phyloP scores from a whole-genome alignment of 106 monocot genomes.

The Xerophyta viscosa region DNA sequence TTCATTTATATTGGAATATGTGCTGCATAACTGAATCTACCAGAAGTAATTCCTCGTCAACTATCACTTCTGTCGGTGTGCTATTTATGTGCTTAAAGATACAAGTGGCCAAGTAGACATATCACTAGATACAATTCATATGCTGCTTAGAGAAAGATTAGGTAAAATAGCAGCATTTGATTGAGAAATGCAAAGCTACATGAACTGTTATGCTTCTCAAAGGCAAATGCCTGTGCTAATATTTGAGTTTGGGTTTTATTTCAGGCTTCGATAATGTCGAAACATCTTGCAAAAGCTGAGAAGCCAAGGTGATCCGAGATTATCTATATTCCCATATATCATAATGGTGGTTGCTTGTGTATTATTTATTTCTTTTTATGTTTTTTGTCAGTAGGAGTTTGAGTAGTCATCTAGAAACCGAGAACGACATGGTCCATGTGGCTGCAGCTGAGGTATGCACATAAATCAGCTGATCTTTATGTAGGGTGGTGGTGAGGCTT shows the following conservation, averaged over 20 bases:
- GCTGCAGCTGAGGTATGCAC: constrained; percentile 23
- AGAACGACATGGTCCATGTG: constrained; percentile 19
- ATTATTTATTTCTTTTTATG: constrained; percentile 1
- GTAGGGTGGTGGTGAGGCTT: no score
- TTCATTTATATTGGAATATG: no score
- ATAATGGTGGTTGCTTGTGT: not conserved
- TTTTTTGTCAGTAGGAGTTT: constrained; percentile 40
- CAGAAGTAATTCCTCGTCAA: no score
- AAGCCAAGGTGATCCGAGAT: constrained; percentile 44
- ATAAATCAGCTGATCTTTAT: no score
- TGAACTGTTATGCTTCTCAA: not conserved
- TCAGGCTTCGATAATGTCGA: constrained; percentile 94
- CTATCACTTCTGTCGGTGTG: no score
- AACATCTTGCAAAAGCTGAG: constrained; percentile 63
- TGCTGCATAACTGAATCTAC: no score
- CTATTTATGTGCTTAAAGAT: no score
- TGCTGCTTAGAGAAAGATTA: no score
- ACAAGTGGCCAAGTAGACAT: no score
- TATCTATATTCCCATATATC: constrained; percentile 2
- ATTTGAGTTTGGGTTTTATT: constrained; percentile 1
- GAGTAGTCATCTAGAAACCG: constrained; percentile 33
- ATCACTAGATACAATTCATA: no score
- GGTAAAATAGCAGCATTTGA: no score
- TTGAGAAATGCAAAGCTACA: not conserved
- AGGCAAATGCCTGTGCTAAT: not conserved